Conservation (phyloP, 2,329 filamentous ascomycete species). For the Mariannaea elegans region DNA sequence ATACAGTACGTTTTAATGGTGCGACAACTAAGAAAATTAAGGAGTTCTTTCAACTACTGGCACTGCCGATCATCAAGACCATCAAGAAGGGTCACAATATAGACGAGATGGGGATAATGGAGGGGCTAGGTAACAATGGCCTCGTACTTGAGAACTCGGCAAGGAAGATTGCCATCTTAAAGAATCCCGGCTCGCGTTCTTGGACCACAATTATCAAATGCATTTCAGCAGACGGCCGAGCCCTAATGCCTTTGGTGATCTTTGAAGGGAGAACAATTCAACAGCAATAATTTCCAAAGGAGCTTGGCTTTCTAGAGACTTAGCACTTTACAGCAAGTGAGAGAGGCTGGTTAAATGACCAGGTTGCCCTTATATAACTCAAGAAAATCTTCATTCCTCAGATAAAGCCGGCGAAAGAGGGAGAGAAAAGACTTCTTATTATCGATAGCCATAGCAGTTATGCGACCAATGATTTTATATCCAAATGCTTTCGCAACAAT, state of each 20-base stretch:
- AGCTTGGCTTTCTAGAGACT: conserved; percentile 21
- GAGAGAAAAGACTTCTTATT: too few relatives aligned
- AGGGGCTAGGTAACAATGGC: conserved; percentile 7
- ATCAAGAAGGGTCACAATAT: conserved; percentile 4
- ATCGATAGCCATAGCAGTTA: too few relatives aligned
- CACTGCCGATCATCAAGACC: too few relatives aligned
- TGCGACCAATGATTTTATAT: too few relatives aligned
- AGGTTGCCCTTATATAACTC: too few relatives aligned
- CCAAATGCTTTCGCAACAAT: too few relatives aligned
- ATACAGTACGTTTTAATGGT: too few relatives aligned
- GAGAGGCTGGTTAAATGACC: background rate
- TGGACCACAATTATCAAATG: conserved; percentile 14
- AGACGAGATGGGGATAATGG: conserved; percentile 12
- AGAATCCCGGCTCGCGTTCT: conserved; percentile 3
- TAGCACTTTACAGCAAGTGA: background rate
- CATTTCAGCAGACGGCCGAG: conserved; percentile 1
- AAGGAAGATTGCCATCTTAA: background rate
- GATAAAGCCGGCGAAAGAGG: too few relatives aligned
- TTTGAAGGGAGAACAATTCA: conserved; percentile 2
- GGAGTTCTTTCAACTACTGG: too few relatives aligned
- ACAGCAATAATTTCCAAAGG: conserved; percentile 14
- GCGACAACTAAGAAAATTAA: too few relatives aligned
- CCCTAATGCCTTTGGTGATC: conserved; percentile 2
- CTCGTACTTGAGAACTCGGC: conserved; percentile 9
- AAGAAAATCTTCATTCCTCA: too few relatives aligned